Conservation (phyloP, 139 green algal genomes). For the Micractinium conductrix region DNA sequence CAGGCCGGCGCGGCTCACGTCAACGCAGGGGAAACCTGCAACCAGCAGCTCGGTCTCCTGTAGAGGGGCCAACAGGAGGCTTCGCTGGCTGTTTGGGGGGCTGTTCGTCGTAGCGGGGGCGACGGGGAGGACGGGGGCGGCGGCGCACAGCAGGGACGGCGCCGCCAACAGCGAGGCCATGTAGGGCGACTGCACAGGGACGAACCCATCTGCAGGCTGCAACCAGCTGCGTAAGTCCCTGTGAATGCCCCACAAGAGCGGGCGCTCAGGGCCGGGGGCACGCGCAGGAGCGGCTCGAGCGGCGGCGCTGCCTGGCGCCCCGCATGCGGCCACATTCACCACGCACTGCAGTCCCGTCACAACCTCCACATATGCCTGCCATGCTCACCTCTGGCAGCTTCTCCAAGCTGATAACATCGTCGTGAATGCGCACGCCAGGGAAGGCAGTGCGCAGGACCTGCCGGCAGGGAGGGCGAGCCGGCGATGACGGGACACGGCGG, state of each 20-base stretch:
- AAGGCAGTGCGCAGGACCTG: constrained; percentile 14
- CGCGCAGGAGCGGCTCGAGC: too few species aligned
- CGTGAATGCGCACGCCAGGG: constrained; percentile 14
- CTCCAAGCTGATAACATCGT: constrained; percentile 41
- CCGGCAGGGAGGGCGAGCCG: neutral
- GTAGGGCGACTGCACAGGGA: neutral
- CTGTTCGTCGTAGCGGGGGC: neutral
- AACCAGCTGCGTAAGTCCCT: too few species aligned
- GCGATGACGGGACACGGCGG: neutral
- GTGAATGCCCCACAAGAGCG: too few species aligned
- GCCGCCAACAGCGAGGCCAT: neutral
- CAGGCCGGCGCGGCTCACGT: constrained; percentile 78
- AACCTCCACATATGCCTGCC: too few species aligned
- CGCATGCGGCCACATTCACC: too few species aligned
- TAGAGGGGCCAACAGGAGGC: neutral
- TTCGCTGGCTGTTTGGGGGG: too few species aligned
- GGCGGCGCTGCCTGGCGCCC: too few species aligned
- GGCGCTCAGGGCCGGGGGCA: too few species aligned
- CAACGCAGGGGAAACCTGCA: constrained; percentile 92
- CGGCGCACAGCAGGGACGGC: neutral
- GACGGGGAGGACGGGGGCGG: neutral
- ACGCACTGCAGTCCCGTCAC: too few species aligned
- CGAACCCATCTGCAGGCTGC: too few species aligned
- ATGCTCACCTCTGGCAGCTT: constrained; percentile 37
- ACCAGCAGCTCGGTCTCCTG: constrained; percentile 84